These are phyloP conservation scores for Backusella sp. DNA, from an alignment of 192 early-diverging fungal species.

Conservation along the genomic window DNA sequence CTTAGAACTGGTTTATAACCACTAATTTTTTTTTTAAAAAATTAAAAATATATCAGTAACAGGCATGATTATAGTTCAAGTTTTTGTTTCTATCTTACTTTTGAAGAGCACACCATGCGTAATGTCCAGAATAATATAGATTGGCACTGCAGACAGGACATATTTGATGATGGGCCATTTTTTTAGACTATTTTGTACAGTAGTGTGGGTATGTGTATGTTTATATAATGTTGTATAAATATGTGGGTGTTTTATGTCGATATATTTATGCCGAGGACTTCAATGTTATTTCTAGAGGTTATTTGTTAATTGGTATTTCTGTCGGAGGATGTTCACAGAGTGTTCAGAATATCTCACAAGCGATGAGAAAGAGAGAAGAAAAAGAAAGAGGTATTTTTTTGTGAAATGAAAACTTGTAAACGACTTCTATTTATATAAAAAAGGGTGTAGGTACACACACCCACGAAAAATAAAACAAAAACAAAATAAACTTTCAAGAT, in stretches of 20 bases:
- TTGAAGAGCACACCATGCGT: not conserved
- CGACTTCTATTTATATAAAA: not conserved
- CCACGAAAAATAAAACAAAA: conserved; percentile 7
- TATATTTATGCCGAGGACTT: not conserved
- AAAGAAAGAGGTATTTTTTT: not conserved
- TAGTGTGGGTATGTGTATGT: not conserved
- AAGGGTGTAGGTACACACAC: not conserved
- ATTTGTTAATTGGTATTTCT: not conserved
- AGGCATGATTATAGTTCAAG: not conserved
- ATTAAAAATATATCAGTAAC: not conserved
- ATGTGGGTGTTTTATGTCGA: not conserved
- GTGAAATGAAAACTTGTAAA: not conserved
- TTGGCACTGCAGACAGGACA: not conserved
- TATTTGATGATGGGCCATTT: not conserved
- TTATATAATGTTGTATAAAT: not conserved
- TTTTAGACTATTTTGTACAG: not conserved
- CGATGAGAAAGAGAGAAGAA: not conserved
- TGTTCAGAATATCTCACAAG: not conserved
- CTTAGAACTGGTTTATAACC: not conserved
- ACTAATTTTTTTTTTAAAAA: not conserved
- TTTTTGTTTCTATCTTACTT: not conserved
- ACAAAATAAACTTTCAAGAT: conserved; percentile 10
- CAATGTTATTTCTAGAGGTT: not conserved
- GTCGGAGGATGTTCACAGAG: not conserved
- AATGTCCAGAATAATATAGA: not conserved